These are phyloP conservation scores for Gossypium stocksii DNA, from an alignment of 345 rosid species.

Conservation along the genomic window DNA sequence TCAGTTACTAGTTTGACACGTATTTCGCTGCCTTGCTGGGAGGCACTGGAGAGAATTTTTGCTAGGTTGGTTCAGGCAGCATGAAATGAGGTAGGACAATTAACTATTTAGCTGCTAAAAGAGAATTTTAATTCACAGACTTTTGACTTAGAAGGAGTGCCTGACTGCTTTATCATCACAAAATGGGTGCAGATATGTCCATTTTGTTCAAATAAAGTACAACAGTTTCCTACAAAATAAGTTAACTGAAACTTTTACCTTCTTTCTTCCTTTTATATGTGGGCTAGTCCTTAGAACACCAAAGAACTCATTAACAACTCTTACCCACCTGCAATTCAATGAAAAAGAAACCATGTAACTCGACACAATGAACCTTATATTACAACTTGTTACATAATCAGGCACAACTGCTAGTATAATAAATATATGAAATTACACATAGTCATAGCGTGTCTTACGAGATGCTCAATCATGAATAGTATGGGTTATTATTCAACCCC, in stretches of 20 bases:
- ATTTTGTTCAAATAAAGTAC: background rate
- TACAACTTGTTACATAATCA: background rate
- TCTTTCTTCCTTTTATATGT: constrained; percentile 46
- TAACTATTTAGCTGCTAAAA: no score
- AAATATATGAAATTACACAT: background rate
- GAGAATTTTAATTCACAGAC: no score
- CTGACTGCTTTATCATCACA: background rate
- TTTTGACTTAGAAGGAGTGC: no score
- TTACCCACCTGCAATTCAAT: constrained; percentile 70
- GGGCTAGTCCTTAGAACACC: constrained; percentile 53
- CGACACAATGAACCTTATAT: background rate
- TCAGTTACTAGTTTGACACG: background rate
- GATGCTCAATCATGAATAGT: background rate
- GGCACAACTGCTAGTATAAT: background rate
- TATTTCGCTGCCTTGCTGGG: background rate
- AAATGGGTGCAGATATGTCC: background rate
- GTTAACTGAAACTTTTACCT: constrained; percentile 24
- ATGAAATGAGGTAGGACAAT: background rate
- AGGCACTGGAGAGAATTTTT: background rate
- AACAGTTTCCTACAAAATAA: background rate
- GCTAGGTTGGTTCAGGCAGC: background rate
- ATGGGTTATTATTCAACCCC: background rate
- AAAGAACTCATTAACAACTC: constrained; percentile 75
- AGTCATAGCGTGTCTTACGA: background rate
- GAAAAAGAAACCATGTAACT: background rate